These are phyloP conservation scores for Schizopora paradoxa DNA, from an alignment of 1,284 basidiomycete species.

Conservation along the genomic window DNA sequence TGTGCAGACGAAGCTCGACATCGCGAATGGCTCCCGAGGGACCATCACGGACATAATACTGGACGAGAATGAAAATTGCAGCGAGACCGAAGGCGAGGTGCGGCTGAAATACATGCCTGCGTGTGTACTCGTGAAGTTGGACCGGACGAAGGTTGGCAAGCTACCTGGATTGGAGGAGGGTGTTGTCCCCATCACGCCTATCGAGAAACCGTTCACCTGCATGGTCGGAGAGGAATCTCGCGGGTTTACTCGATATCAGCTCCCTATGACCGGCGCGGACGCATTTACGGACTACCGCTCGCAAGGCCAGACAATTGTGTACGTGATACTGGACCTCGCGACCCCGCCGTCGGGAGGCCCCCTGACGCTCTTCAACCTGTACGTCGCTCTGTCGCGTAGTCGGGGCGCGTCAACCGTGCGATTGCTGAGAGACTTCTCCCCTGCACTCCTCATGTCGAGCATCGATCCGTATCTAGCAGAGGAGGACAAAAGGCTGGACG, in stretches of 20 bases:
- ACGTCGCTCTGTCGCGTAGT: slow-evolving; percentile 31
- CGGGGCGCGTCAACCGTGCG: slow-evolving; percentile 26
- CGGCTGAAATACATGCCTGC: slow-evolving; percentile 27
- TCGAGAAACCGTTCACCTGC: slow-evolving; percentile 14
- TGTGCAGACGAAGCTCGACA: slow-evolving; percentile 22
- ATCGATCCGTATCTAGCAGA: slow-evolving; percentile 26
- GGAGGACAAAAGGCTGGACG: background rate
- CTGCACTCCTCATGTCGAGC: slow-evolving; percentile 26
- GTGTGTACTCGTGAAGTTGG: slow-evolving; percentile 32
- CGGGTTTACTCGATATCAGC: slow-evolving; percentile 22
- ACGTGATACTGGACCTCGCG: slow-evolving; percentile 29
- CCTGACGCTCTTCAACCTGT: slow-evolving; percentile 28
- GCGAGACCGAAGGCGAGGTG: background rate
- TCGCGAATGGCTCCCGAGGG: slow-evolving; percentile 22
- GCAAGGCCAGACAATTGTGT: slow-evolving; percentile 29
- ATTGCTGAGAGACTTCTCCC: slow-evolving; percentile 23
- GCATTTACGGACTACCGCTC: slow-evolving; percentile 32
- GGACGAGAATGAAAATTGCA: slow-evolving; percentile 11
- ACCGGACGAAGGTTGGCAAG: slow-evolving; percentile 21
- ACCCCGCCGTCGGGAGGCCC: slow-evolving; percentile 25
- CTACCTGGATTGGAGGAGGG: slow-evolving; percentile 24
- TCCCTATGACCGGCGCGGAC: slow-evolving; percentile 29
- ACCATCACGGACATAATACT: slow-evolving; percentile 21
- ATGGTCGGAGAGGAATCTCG: too few relatives aligned
- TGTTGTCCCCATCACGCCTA: slow-evolving; percentile 26